phyloP scores from a whole-genome alignment of 2,329 filamentous ascomycete genomes.

The Herpotrichia juniperi region DNA sequence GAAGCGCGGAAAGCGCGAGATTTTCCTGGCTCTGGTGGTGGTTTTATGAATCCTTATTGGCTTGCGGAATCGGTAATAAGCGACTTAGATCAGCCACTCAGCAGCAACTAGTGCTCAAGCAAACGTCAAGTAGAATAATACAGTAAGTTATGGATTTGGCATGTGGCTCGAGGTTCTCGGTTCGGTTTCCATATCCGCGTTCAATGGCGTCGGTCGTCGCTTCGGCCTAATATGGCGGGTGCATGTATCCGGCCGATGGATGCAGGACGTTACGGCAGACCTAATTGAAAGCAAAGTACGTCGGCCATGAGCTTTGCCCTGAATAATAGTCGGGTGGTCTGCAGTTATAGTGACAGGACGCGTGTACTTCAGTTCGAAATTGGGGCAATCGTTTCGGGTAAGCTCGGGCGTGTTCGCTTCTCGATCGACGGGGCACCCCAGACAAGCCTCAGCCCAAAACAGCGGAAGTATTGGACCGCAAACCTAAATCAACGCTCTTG shows the following conservation, averaged over 20 bases:
- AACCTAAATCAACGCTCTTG: conserved; percentile 6
- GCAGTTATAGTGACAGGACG: not conserved
- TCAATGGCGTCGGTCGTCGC: not conserved
- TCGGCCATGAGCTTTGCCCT: not conserved
- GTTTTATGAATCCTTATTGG: not conserved
- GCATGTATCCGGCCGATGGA: not conserved
- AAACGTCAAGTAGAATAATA: not conserved
- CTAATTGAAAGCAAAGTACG: not conserved
- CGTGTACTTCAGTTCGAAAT: not conserved
- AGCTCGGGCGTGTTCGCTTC: conserved; percentile 1
- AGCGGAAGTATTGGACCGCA: conserved; percentile 9
- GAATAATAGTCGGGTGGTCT: not conserved
- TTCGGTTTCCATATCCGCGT: not conserved
- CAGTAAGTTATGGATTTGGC: too few species aligned
- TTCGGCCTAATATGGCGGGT: not conserved
- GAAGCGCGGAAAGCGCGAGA: not conserved
- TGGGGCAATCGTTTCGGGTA: conserved; percentile 1
- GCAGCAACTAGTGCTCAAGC: not conserved
- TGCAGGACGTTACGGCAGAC: not conserved
- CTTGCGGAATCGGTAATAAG: not conserved
- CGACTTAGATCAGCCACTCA: not conserved
- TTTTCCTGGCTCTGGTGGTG: too few species aligned
- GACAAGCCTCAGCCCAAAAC: conserved; percentile 1
- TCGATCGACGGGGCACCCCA: not conserved
- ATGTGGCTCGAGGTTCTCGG: not conserved